These are phyloP conservation scores for Cerrena zonata DNA, from an alignment of 1,284 basidiomycete species.

Conservation along the genomic window DNA sequence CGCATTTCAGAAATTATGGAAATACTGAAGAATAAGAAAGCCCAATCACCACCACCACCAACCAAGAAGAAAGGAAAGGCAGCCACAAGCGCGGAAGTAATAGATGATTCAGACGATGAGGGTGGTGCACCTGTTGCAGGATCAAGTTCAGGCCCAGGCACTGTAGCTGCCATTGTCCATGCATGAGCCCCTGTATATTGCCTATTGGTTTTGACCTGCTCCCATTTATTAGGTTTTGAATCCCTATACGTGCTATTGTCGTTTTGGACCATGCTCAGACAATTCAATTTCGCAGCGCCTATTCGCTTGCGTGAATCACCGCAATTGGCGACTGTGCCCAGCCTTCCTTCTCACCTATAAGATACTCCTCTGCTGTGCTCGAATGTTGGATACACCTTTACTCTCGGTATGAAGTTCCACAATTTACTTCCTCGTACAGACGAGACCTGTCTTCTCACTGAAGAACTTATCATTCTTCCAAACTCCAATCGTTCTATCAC, in stretches of 20 bases:
- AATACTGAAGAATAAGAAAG: conserved; percentile 66
- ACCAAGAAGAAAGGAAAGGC: conserved; percentile 38
- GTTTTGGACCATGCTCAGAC: background rate
- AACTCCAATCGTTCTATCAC: conserved; percentile 32
- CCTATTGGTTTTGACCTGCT: background rate
- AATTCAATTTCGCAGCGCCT: background rate
- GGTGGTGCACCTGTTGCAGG: background rate
- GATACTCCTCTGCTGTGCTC: background rate
- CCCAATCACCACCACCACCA: conserved; percentile 41
- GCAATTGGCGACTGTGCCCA: background rate
- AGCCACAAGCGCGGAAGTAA: conserved; percentile 48
- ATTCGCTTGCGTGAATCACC: background rate
- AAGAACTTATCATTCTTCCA: conserved; percentile 45
- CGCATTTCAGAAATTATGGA: conserved; percentile 64
- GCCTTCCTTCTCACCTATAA: background rate
- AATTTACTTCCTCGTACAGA: conserved; percentile 30
- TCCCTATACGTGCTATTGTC: background rate
- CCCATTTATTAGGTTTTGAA: no score
- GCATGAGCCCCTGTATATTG: background rate
- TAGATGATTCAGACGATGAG: conserved; percentile 35
- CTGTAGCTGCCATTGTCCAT: background rate
- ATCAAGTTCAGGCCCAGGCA: conserved; percentile 1
- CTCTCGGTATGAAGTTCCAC: conserved; percentile 21
- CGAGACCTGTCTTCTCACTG: conserved; percentile 50
- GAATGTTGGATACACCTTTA: background rate